phyloP scores from a whole-genome alignment of 1,284 basidiomycete species.

The Apiotrichum porosum region DNA sequence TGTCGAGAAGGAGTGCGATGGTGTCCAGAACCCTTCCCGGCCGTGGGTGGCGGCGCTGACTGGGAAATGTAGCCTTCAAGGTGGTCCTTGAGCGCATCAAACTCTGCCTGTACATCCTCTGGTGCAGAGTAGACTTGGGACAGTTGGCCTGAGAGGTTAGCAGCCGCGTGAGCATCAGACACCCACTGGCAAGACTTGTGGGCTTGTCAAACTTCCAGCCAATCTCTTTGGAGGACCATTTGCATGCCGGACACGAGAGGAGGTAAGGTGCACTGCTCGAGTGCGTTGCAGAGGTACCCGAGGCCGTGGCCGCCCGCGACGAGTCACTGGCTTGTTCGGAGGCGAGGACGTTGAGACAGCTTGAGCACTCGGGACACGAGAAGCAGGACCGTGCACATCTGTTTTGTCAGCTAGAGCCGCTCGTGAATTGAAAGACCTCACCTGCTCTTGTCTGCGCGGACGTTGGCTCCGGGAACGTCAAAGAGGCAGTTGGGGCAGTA shows the following conservation, averaged over 20 bases:
- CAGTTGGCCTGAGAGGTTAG: slow-evolving; percentile 62
- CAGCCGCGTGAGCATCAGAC: slow-evolving; percentile 8
- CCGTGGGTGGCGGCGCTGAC: slow-evolving; percentile 16
- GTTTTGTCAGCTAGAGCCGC: slow-evolving; percentile 9
- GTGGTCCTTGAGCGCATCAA: slow-evolving; percentile 87
- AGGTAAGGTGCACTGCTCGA: slow-evolving; percentile 79
- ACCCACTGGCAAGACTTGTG: slow-evolving; percentile 79
- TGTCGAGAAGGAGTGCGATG: slow-evolving; percentile 31
- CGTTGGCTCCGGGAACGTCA: slow-evolving; percentile 93
- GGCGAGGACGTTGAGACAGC: slow-evolving; percentile 79
- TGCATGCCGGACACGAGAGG: slow-evolving; percentile 83
- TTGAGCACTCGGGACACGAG: slow-evolving; percentile 84
- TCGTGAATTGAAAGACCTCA: slow-evolving; percentile 40
- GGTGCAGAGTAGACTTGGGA: slow-evolving; percentile 81
- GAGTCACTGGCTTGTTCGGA: slow-evolving; percentile 56
- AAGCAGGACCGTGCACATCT: slow-evolving; percentile 98
- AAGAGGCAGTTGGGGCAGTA: slow-evolving; percentile 99
- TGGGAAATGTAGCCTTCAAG: slow-evolving; percentile 71
- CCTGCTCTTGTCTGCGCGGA: slow-evolving; percentile 92
- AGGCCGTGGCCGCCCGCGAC: no score
- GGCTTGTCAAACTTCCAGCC: slow-evolving; percentile 94
- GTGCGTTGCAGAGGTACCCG: no score
- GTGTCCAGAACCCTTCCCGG: slow-evolving; percentile 5
- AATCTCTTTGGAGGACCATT: slow-evolving; percentile 89
- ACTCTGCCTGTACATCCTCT: slow-evolving; percentile 70